These are phyloP conservation scores for Cardamine occulta DNA, from an alignment of 345 rosid genomes.

Conservation along the genomic window DNA sequence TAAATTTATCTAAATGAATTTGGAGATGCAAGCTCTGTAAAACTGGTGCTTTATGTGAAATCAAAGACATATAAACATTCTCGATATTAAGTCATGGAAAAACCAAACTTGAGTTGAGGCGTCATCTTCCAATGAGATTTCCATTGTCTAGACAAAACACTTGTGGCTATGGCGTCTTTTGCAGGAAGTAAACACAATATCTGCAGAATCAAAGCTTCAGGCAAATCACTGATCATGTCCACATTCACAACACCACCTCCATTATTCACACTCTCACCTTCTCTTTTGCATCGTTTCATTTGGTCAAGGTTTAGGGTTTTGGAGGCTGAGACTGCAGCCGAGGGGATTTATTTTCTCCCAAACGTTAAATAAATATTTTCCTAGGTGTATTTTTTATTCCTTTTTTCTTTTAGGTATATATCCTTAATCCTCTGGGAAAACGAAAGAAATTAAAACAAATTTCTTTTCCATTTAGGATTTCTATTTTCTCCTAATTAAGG, in stretches of 20 bases:
- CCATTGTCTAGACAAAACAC: conserved; percentile 2
- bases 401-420: too few species aligned
- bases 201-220: neutral
- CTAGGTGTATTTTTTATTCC: too few species aligned
- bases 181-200: neutral
- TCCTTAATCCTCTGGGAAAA: too few species aligned
- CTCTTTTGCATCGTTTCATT: neutral
- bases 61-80: neutral
- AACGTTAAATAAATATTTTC: too few species aligned
- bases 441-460: too few species aligned
- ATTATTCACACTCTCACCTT: neutral
- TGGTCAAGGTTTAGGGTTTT: neutral
- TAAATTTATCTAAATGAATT: neutral
- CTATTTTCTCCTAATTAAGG: too few species aligned
- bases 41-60: neutral
- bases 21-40: neutral
- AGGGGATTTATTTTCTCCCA: neutral
- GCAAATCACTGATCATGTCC: neutral
- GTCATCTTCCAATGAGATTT: neutral
- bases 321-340: neutral
- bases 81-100: too few species aligned
- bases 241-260: neutral
- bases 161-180: neutral
- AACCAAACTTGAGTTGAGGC: neutral
- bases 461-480: neutral